Evolutionary conservation across 129 eudicot species (phyloP), one percentile per base, ranked within the genome.

Genomic region (Mikania micrantha): DNA sequence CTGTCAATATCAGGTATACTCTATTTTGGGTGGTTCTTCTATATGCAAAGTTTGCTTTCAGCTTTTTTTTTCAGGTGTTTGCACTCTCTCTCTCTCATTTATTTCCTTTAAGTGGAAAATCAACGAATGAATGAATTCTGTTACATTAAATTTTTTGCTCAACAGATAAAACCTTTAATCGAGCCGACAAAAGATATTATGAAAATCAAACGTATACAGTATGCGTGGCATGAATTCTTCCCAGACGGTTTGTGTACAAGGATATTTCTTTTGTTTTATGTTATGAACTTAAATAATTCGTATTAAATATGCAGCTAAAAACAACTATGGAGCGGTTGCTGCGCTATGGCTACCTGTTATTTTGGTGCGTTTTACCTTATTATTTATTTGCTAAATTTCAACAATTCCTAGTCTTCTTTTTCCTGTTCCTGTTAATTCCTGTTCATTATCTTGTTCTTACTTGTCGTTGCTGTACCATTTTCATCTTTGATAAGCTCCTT

Each of bases 221-320:
- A 87, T 80, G 80, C 90, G 71, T 94, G 99, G 99, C 99, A 94
- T 59, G 99, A 94, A 64, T 85, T 94, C 66, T 85, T 94, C 80
- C 99, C 99, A 2, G 19, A 94, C 8, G 95, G 99, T 83, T 74
- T 70, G 71, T 58, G 60, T 64, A 66, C 52, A 53, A 48, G 21
- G 64, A 12, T 57, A 32, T 75, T 56, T 62, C 59, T 74, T 67
- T 48, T 22, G 7, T 27, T 50, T 20, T 56, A 40, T 41, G 19
- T 11, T 45, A 15, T 31, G 32, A 64, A 27, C 60, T 48, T 17
- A 71, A 32, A 42, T 78, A 52, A 69, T 34, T 47, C 16, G 13
- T 52, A n/a, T 39, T 29, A 20, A 35, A 40, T 44, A 57, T 88
- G 85, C 95, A 94, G 99, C 90, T 52, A 66, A 32, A 42, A 56